Percentiles rank a stretch among this genome's conserved stretches.
phyloP scores from a whole-genome alignment of 1,284 basidiomycete species.

The Apiotrichum siamense region DNA sequence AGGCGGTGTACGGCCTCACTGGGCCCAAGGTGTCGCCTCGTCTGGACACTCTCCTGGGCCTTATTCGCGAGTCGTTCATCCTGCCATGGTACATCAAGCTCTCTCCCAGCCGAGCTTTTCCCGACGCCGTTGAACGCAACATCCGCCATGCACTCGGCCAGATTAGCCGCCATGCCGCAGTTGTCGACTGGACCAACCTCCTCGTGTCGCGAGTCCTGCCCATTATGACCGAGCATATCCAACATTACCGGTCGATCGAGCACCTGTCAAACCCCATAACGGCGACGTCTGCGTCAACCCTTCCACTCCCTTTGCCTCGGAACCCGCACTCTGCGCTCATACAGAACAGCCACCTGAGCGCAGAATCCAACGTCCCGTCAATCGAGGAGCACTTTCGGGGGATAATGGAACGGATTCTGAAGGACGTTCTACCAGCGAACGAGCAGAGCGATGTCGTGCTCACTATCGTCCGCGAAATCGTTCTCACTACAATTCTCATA shows the following conservation, averaged over 20 bases:
- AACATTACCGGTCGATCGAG: slow-evolving; percentile 87
- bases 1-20: slow-evolving; percentile 4
- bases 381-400: slow-evolving; percentile 77
- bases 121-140: slow-evolving; percentile 69
- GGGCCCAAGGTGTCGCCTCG: slow-evolving; percentile 53
- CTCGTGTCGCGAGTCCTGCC: slow-evolving; percentile 79
- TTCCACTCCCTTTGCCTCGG: slow-evolving; percentile 30
- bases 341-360: slow-evolving; percentile 73
- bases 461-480: slow-evolving; percentile 72
- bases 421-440: slow-evolving; percentile 65
- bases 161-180: slow-evolving; percentile 55
- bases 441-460: slow-evolving; percentile 67
- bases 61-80: slow-evolving; percentile 76
- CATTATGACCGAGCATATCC: slow-evolving; percentile 77
- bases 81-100: slow-evolving; percentile 75
- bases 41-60: slow-evolving; percentile 68
- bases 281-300: slow-evolving; percentile 36
- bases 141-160: slow-evolving; percentile 63
- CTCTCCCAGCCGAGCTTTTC: slow-evolving; percentile 79
- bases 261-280: slow-evolving; percentile 48
- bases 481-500: slow-evolving; percentile 72
- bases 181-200: slow-evolving; percentile 68
- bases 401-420: slow-evolving; percentile 65
- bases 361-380: slow-evolving; percentile 77
- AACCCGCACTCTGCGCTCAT: slow-evolving; percentile 71